A percentile compares a stretch with the other conserved stretches of the same genome.
Evolutionary conservation across 139 green algal genomes (phyloP).

Genomic region (Chlamydomonas asymmetrica): DNA sequence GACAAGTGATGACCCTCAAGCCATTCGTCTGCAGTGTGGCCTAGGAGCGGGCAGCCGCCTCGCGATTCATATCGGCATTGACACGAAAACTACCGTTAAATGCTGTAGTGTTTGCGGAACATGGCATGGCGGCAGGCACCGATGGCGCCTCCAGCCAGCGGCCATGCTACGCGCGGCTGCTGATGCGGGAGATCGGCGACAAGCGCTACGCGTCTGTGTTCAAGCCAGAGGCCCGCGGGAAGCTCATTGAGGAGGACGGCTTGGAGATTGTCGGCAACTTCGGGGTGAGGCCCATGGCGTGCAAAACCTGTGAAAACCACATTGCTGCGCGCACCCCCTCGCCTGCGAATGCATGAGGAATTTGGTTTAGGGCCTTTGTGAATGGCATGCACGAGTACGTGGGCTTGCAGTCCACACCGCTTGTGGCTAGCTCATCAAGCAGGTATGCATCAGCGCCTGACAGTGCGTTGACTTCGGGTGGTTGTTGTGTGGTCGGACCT

Average conservation of each 20-base stretch:
- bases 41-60: not conserved
- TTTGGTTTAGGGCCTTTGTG: not conserved
- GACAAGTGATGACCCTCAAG: not conserved
- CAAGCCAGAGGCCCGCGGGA: conserved; percentile 53
- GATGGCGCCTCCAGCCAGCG: not conserved
- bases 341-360: not conserved
- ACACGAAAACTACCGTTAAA: not conserved
- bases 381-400: not conserved
- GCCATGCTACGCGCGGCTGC: conserved; percentile 55
- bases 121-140: not conserved
- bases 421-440: no score
- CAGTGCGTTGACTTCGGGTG: no score
- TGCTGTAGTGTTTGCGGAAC: not conserved
- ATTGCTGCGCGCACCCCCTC: not conserved
- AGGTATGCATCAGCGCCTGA: no score
- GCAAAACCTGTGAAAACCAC: not conserved
- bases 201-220: conserved; percentile 54
- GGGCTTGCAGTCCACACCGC: not conserved
- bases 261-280: conserved; percentile 33
- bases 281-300: conserved; percentile 11
- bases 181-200: conserved; percentile 40
- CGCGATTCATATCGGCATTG: not conserved
- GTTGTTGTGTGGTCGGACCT: no score
- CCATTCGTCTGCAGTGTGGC: not conserved
- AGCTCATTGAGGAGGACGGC: conserved; percentile 38